phyloP scores from a whole-genome alignment of 352 stramenopile genomes.

The Blastocystis sp. region DNA sequence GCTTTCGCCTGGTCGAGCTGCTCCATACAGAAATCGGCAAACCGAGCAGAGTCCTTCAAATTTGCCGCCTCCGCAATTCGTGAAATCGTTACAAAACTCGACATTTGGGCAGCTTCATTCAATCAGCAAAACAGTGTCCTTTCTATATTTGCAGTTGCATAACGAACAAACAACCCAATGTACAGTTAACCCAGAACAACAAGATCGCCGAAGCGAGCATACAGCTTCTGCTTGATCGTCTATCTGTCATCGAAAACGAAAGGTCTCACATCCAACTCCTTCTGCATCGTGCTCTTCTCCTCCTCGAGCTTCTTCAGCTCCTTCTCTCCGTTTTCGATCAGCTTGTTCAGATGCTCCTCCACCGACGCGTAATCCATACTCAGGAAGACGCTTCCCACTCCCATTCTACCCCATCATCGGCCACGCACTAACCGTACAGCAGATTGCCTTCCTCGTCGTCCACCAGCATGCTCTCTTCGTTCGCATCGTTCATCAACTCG shows the following conservation, averaged over 20 bases:
- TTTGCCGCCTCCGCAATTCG: not conserved
- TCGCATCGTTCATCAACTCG: not conserved
- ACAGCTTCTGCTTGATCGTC: constrained; percentile 41
- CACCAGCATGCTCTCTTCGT: constrained; percentile 37
- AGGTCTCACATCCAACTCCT: constrained; percentile 4
- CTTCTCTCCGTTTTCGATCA: not conserved
- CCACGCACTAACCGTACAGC: not conserved
- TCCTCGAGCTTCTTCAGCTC: constrained; percentile 32
- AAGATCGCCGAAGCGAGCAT: constrained; percentile 52
- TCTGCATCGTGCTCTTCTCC: not conserved
- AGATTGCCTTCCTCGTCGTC: constrained; percentile 48
- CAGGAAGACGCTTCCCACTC: constrained; percentile 29
- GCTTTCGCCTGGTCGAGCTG: not conserved
- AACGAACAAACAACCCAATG: not conserved
- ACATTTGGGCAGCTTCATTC: not conserved
- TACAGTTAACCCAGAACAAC: constrained; percentile 49
- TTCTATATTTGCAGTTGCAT: not conserved
- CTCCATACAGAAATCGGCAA: constrained; percentile 1
- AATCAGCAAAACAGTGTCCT: not conserved
- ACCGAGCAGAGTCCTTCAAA: not conserved
- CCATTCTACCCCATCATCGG: not conserved
- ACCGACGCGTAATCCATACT: constrained; percentile 11
- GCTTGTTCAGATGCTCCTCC: not conserved
- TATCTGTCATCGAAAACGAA: not conserved
- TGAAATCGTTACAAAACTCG: not conserved